Conservation (phyloP, 1,284 basidiomycete genomes). For the Marasmius fiardii region DNA sequence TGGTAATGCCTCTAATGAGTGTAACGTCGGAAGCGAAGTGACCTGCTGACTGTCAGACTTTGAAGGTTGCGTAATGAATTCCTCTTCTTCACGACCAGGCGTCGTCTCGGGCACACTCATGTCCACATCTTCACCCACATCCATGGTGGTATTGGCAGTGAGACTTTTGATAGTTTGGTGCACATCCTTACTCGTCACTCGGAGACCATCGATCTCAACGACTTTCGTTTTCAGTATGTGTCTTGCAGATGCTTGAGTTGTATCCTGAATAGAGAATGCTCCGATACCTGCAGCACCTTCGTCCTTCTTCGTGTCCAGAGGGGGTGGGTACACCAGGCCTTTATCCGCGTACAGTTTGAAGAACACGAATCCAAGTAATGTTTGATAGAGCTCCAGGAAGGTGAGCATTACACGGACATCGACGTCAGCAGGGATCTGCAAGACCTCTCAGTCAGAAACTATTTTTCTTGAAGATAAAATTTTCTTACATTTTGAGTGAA, state of each 20-base stretch:
- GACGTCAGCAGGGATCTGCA: constrained; percentile 90
- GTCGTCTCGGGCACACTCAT: constrained; percentile 32
- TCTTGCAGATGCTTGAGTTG: constrained; percentile 28
- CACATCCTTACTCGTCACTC: constrained; percentile 66
- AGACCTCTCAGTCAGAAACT: constrained; percentile 12
- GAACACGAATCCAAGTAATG: constrained; percentile 91
- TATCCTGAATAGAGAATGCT: constrained; percentile 80
- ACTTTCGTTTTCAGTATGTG: constrained; percentile 35
- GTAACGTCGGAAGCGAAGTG: constrained; percentile 73
- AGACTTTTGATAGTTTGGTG: constrained; percentile 73
- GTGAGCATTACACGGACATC: constrained; percentile 99
- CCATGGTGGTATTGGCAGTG: constrained; percentile 27
- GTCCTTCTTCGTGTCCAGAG: constrained; percentile 82
- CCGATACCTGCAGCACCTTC: constrained; percentile 89
- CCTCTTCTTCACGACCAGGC: constrained; percentile 57
- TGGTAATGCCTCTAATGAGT: constrained; percentile 63
- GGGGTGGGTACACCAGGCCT: constrained; percentile 93
- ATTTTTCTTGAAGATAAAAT: neutral
- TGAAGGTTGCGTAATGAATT: constrained; percentile 67
- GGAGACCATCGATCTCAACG: constrained; percentile 53
- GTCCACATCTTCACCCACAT: constrained; percentile 35
- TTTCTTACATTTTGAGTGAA: constrained; percentile 89
- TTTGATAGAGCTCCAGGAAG: constrained; percentile 98
- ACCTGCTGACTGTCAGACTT: constrained; percentile 52
- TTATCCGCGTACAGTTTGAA: constrained; percentile 98